Base-by-base conservation (phyloP, 177 flowering plant genomes). In the Telopea speciosissima region DNA sequence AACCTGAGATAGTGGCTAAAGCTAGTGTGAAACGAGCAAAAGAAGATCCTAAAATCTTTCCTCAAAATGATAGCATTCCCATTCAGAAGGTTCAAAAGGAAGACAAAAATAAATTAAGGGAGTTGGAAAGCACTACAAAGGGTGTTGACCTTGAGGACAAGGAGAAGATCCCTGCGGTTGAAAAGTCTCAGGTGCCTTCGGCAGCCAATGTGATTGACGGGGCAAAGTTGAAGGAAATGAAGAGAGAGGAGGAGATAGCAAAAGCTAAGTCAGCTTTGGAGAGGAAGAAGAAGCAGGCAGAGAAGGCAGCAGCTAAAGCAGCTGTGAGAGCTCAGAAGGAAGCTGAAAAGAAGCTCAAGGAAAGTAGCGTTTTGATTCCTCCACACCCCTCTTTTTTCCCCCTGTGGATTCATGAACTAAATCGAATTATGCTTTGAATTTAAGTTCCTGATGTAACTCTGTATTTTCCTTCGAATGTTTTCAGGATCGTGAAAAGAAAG, bases 401-500 rank as follows among this genome's bases (percentile, higher is more conserved):
- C 19, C 5, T 19, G 5, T 17, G 10, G 28, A 56, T 19, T 42
- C 23, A 52, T 59, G 19, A 49, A 49, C 54, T 6, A 23, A 28
- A 23, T 63, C 49, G 31, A 19, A 28, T 28, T 68, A 23, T 31
- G 22, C 22, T 19, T 3, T 69, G 16, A 24, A 24, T 52, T 3
- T 49, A 1, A 23, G 59, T 61, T 25, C 42, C 69, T 75, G 33
- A 75, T 13, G 40, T 17, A 8, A 52, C 26, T 72, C 26, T 72
- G 23, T 24, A 24, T 31, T 69, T 74, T 25, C 17, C 52, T 24
- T 28, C 14, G 56, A 8, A 21, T 67, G 7, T 71, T 70, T 73
- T 49, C 90, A 95, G 99, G 92, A 88, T 64, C 89, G 85, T 63
- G 99, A 95, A 71, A 93, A 88, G 89, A 93, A 75, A 73, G 86